These are phyloP conservation scores for Fusarium pseudonygamai DNA, from an alignment of 2,329 filamentous ascomycete genomes.

Conservation along the genomic window DNA sequence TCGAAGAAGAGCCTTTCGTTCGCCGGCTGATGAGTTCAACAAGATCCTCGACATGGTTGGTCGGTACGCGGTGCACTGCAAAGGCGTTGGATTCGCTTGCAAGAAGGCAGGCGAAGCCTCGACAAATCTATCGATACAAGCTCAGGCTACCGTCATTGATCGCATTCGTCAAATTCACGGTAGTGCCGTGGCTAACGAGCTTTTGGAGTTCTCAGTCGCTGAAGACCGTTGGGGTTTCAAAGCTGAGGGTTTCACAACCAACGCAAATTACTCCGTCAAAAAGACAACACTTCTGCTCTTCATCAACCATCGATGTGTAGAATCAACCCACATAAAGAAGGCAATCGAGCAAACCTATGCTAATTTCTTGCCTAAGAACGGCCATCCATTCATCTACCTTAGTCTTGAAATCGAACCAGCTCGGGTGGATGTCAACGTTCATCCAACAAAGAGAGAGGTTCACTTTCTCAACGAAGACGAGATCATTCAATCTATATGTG, in stretches of 20 bases:
- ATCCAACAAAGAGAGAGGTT: slow-evolving; percentile 96
- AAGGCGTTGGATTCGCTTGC: slow-evolving; percentile 92
- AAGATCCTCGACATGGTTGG: slow-evolving; percentile 97
- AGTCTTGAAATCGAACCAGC: slow-evolving; percentile 92
- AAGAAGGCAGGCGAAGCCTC: slow-evolving; percentile 94
- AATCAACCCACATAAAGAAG: slow-evolving; percentile 88
- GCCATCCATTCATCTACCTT: slow-evolving; percentile 93
- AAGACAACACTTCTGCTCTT: slow-evolving; percentile 88
- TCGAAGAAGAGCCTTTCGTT: slow-evolving; percentile 87
- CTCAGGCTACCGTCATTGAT: slow-evolving; percentile 77
- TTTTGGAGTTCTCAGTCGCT: slow-evolving; percentile 77
- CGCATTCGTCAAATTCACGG: slow-evolving; percentile 93
- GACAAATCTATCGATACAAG: slow-evolving; percentile 81
- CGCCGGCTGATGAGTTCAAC: slow-evolving; percentile 92
- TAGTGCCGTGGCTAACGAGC: slow-evolving; percentile 83
- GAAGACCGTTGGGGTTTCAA: slow-evolving; percentile 87
- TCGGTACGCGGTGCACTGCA: slow-evolving; percentile 91
- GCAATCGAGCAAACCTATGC: slow-evolving; percentile 91
- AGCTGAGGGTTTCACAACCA: slow-evolving; percentile 83
- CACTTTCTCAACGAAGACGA: slow-evolving; percentile 98
- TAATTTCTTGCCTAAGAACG: slow-evolving; percentile 88
- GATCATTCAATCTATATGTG: slow-evolving; percentile 87
- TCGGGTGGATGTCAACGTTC: slow-evolving; percentile 95
- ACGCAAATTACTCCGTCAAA: slow-evolving; percentile 94
- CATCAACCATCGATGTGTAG: slow-evolving; percentile 95